A percentile compares a stretch with the other conserved stretches of the same genome.
Evolutionary conservation across 805 yeast species (phyloP).

Genomic region (Starmerella floris): DNA sequence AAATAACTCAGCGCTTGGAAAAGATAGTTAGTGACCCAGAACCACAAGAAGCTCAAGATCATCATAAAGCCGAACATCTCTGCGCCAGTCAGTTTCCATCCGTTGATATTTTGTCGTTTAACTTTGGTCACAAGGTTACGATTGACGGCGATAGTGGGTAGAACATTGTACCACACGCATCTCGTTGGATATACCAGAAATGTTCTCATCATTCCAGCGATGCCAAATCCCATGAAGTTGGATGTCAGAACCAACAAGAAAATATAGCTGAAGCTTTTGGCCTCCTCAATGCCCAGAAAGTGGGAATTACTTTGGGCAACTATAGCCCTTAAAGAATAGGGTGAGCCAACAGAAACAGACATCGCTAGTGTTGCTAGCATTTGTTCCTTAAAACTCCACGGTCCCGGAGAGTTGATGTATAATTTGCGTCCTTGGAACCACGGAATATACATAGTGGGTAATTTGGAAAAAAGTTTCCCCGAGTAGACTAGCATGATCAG

Average conservation of each 20-base stretch:
- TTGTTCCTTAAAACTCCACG: slow-evolving; percentile 22
- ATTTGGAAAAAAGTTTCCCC: slow-evolving; percentile 35
- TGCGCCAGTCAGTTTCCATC: slow-evolving; percentile 48
- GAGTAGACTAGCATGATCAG: slow-evolving; percentile 49
- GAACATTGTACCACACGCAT: slow-evolving; percentile 40
- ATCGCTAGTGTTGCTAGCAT: slow-evolving; percentile 35
- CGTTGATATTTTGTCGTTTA: slow-evolving; percentile 31
- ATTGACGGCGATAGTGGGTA: slow-evolving; percentile 47
- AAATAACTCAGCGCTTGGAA: slow-evolving; percentile 51
- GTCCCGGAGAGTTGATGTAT: slow-evolving; percentile 44
- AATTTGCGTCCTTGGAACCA: slow-evolving; percentile 7
- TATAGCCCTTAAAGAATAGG: slow-evolving; percentile 26
- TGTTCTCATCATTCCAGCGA: slow-evolving; percentile 43
- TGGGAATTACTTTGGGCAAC: slow-evolving; percentile 25
- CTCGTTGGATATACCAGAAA: slow-evolving; percentile 35
- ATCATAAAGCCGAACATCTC: slow-evolving; percentile 37
- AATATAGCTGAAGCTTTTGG: slow-evolving; percentile 32
- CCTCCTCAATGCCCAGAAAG: slow-evolving; percentile 22
- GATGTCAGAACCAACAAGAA: slow-evolving; percentile 35
- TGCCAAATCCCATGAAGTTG: slow-evolving; percentile 41
- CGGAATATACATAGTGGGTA: slow-evolving; percentile 12
- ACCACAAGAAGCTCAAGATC: slow-evolving; percentile 38
- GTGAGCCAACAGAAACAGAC: slow-evolving; percentile 21
- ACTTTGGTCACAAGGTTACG: slow-evolving; percentile 27
- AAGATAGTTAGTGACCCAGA: slow-evolving; percentile 57